A percentile compares a stretch with the other conserved stretches of the same genome.
These are phyloP conservation scores for Fusarium nisikadoi DNA, from an alignment of 2,329 filamentous ascomycete genomes.

Conservation along the genomic window DNA sequence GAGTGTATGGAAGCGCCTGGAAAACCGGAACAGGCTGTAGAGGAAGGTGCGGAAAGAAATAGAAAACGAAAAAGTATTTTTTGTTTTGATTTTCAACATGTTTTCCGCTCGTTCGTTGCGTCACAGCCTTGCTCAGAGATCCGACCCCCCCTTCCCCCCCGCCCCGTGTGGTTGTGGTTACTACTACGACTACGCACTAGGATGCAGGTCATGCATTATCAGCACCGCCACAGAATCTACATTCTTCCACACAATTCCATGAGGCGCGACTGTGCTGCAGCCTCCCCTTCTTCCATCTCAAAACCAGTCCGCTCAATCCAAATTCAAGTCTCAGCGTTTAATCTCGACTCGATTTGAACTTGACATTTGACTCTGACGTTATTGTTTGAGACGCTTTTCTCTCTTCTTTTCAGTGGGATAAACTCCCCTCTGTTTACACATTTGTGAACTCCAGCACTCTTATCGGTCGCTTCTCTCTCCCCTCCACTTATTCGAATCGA, in stretches of 20 bases:
- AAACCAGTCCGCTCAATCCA: conserved; percentile 38
- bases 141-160: conserved; percentile 6
- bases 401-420: conserved; percentile 18
- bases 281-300: conserved; percentile 45
- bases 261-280: conserved; percentile 51
- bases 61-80: neutral
- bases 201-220: conserved; percentile 45
- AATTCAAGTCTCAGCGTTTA: conserved; percentile 36
- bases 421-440: conserved; percentile 1
- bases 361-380: conserved; percentile 18
- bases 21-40: neutral
- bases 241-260: conserved; percentile 57
- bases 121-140: conserved; percentile 11
- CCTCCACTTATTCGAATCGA: conserved; percentile 43
- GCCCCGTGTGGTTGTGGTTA: conserved; percentile 3
- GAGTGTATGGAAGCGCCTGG: conserved; percentile 24
- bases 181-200: conserved; percentile 17
- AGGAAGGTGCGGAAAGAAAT: neutral
- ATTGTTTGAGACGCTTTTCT: conserved; percentile 32
- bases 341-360: conserved; percentile 35
- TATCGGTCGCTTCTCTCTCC: conserved; percentile 1
- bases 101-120: neutral
- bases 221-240: conserved; percentile 55
- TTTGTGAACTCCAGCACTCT: conserved; percentile 8
- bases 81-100: neutral